These are phyloP conservation scores for Citrus trifoliata DNA, from an alignment of 345 rosid species.

Conservation along the genomic window DNA sequence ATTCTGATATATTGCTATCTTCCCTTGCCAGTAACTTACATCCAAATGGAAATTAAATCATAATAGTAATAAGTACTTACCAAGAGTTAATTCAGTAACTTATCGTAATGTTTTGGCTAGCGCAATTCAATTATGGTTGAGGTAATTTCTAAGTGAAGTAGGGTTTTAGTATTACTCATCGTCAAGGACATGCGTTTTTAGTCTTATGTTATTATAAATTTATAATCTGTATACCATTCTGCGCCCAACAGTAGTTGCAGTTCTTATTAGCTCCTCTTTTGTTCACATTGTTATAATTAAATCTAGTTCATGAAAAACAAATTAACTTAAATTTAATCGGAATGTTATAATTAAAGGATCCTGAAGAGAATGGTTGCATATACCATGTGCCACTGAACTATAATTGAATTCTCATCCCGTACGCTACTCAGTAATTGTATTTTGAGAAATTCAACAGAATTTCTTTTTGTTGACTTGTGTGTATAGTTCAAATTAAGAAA, in stretches of 20 bases:
- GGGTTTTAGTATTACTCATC: not conserved
- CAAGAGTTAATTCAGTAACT: not conserved
- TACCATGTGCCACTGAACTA: not conserved
- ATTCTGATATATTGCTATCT: no score
- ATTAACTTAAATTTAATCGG: not conserved
- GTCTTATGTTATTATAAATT: not conserved
- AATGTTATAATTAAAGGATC: not conserved
- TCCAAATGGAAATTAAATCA: no score
- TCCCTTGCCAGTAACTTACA: no score
- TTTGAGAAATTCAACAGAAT: not conserved
- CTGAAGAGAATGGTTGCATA: not conserved
- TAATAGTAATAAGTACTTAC: not conserved
- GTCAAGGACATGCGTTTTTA: not conserved
- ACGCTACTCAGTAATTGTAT: not conserved
- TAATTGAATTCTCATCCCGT: not conserved
- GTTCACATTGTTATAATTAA: not conserved
- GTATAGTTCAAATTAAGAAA: no score
- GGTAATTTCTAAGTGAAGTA: not conserved
- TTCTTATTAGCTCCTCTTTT: not conserved
- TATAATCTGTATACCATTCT: not conserved
- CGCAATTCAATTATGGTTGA: not conserved
- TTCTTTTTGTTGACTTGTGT: no score
- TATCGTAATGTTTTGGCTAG: not conserved
- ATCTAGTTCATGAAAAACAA: not conserved
- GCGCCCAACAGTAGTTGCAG: not conserved